Evolutionary conservation across 1,284 basidiomycete genomes (phyloP).

Genomic region (Laetiporus sulphureus): DNA sequence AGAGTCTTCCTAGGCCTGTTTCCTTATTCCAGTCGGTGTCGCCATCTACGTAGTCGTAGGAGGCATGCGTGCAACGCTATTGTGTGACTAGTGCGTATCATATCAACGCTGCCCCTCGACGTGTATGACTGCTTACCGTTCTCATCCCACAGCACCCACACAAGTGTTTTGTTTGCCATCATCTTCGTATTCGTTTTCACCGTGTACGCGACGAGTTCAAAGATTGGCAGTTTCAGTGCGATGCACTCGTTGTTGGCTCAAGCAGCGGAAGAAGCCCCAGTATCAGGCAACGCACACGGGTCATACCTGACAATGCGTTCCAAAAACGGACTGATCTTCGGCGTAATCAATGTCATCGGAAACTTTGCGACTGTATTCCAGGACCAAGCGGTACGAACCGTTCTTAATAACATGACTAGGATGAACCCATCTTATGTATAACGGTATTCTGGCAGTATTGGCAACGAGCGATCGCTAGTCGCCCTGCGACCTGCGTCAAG

Average conservation of each 20-base stretch:
- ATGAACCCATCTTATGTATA: background rate
- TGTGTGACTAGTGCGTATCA: slow-evolving; percentile 31
- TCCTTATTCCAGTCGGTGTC: slow-evolving; percentile 54
- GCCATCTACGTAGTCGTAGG: slow-evolving; percentile 51
- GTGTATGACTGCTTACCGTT: background rate
- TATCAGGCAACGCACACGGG: slow-evolving; percentile 53
- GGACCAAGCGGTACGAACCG: slow-evolving; percentile 30
- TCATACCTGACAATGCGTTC: slow-evolving; percentile 76
- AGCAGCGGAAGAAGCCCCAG: slow-evolving; percentile 36
- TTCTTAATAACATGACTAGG: background rate
- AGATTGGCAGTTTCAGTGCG: slow-evolving; percentile 44
- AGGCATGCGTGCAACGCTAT: slow-evolving; percentile 39
- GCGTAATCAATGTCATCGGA: slow-evolving; percentile 80
- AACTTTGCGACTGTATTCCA: slow-evolving; percentile 56
- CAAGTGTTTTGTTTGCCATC: slow-evolving; percentile 75
- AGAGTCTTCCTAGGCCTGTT: slow-evolving; percentile 42
- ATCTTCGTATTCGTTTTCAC: slow-evolving; percentile 62
- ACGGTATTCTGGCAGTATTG: slow-evolving; percentile 38
- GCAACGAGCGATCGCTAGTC: slow-evolving; percentile 85
- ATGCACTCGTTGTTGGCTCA: slow-evolving; percentile 48
- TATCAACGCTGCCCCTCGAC: background rate
- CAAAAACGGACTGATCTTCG: slow-evolving; percentile 80
- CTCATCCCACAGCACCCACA: slow-evolving; percentile 56
- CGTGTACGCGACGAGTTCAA: slow-evolving; percentile 64
- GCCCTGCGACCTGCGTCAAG: slow-evolving; percentile 79